Evolutionary conservation across 2,329 filamentous ascomycete species (phyloP).

Genomic region (Beauveria sp.): DNA sequence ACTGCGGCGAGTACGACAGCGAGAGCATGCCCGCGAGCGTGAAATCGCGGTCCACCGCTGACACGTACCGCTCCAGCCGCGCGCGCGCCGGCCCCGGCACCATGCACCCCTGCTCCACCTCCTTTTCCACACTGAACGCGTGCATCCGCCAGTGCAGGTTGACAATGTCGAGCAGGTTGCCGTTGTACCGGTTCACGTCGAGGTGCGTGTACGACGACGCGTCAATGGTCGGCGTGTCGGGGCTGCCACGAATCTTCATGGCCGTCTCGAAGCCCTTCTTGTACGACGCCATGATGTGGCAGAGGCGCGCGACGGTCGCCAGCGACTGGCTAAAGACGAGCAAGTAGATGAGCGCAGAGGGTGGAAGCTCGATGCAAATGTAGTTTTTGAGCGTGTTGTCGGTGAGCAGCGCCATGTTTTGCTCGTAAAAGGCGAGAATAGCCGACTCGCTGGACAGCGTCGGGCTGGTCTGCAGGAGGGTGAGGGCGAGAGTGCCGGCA

Average conservation of each 20-base stretch:
- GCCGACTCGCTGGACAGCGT: constrained; percentile 40
- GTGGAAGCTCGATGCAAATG: constrained; percentile 61
- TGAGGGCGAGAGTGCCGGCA: constrained; percentile 49
- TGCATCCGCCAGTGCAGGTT: constrained; percentile 74
- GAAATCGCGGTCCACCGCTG: constrained; percentile 38
- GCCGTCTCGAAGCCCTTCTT: constrained; percentile 67
- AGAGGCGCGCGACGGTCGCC: constrained; percentile 59
- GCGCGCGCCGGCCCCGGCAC: constrained; percentile 37
- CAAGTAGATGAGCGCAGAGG: constrained; percentile 60
- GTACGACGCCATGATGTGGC: constrained; percentile 61
- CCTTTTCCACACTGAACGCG: constrained; percentile 59
- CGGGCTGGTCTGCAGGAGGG: constrained; percentile 48
- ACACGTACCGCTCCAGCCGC: constrained; percentile 40
- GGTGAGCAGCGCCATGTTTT: constrained; percentile 48
- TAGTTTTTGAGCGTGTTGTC: constrained; percentile 41
- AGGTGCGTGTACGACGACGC: constrained; percentile 44
- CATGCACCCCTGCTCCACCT: constrained; percentile 52
- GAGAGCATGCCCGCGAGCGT: constrained; percentile 45
- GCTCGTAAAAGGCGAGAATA: constrained; percentile 64
- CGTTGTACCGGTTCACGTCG: constrained; percentile 67
- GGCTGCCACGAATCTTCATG: constrained; percentile 33
- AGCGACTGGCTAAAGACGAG: constrained; percentile 60
- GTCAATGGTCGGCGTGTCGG: constrained; percentile 23
- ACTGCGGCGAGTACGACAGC: constrained; percentile 50
- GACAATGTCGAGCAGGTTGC: constrained; percentile 79